Evolutionary conservation across 225 moss, liverwort and hornwort species (phyloP).

Genomic region (Anthoceros angustus): DNA sequence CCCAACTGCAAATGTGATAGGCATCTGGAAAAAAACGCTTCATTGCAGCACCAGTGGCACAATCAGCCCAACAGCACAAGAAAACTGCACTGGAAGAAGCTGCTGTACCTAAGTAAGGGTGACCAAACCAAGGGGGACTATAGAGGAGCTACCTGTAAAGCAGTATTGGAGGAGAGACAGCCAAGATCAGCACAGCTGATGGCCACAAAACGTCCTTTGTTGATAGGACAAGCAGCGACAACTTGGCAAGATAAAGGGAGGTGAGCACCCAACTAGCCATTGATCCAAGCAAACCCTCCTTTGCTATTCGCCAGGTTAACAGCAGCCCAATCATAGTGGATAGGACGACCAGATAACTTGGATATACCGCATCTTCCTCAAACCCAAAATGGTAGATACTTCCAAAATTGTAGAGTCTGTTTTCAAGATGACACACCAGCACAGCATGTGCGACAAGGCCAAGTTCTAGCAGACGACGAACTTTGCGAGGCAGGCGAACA

Average conservation of each 20-base stretch:
- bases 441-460: conserved; percentile 64
- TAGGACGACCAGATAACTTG: conserved; percentile 80
- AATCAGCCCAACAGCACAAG: background rate
- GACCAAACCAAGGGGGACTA: background rate
- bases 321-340: conserved; percentile 76
- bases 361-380: conserved; percentile 82
- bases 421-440: conserved; percentile 72
- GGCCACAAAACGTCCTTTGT: conserved; percentile 79
- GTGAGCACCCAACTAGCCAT: conserved; percentile 68
- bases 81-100: background rate
- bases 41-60: background rate
- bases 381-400: conserved; percentile 68
- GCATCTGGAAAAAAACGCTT: too few species aligned
- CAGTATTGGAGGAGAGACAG: conserved; percentile 76
- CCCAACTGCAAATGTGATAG: background rate
- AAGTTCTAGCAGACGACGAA: conserved; percentile 37
- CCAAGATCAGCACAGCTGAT: conserved; percentile 57
- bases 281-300: conserved; percentile 50
- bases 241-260: conserved; percentile 78
- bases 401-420: conserved; percentile 67
- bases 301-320: conserved; percentile 57
- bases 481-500: conserved; percentile 50
- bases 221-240: conserved; percentile 74
- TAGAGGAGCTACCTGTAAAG: conserved; percentile 61
- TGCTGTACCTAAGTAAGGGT: background rate